These are phyloP conservation scores for Peziza echinospora DNA, from an alignment of 495 filamentous ascomycete genomes.

Conservation along the genomic window DNA sequence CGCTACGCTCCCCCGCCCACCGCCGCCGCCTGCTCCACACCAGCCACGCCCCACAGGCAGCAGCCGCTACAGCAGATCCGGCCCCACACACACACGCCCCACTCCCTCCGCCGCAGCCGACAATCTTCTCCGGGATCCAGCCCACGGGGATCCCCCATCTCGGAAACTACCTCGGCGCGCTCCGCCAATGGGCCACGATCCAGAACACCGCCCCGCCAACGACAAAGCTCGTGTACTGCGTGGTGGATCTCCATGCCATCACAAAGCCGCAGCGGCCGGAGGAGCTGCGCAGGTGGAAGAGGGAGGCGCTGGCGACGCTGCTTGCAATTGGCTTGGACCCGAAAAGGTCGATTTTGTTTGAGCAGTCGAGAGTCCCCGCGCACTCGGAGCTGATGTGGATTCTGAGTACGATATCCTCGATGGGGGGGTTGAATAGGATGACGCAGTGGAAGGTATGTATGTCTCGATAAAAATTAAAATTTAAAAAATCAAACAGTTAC, in stretches of 20 bases:
- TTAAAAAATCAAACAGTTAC: background rate
- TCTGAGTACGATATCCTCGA: constrained; percentile 65
- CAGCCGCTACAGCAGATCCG: no score
- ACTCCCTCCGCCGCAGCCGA: background rate
- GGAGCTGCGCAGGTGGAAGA: constrained; percentile 38
- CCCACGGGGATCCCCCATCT: constrained; percentile 90
- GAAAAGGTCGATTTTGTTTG: constrained; percentile 54
- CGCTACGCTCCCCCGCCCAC: background rate
- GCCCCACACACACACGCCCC: no score
- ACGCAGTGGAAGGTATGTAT: constrained; percentile 80
- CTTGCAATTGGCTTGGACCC: constrained; percentile 71
- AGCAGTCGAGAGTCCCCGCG: constrained; percentile 48
- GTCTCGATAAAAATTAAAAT: background rate
- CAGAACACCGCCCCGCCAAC: constrained; percentile 37
- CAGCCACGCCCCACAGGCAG: background rate
- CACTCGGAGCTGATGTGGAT: constrained; percentile 94
- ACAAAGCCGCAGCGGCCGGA: constrained; percentile 44
- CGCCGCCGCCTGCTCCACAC: background rate
- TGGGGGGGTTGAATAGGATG: constrained; percentile 81
- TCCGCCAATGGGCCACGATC: constrained; percentile 61
- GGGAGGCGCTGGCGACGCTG: constrained; percentile 54
- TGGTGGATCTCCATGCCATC: constrained; percentile 87
- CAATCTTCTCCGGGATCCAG: constrained; percentile 84
- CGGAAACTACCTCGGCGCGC: constrained; percentile 88
- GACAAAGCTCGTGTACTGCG: constrained; percentile 50